phyloP scores from a whole-genome alignment of 1,139 yeast genomes.

The Tardiomyces digboiensis region DNA sequence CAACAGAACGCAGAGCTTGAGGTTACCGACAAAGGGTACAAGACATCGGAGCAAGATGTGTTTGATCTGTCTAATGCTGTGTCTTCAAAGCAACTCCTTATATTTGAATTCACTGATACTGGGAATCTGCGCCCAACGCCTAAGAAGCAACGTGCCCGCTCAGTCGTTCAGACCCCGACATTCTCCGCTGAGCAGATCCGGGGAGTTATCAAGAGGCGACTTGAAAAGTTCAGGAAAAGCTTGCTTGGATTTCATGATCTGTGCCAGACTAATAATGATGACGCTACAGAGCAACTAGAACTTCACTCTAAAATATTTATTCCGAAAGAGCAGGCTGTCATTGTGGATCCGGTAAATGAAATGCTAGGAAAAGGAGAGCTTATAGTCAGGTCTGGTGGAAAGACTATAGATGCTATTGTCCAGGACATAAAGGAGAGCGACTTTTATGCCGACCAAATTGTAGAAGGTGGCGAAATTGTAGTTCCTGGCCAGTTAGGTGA shows the following conservation, averaged over 20 bases:
- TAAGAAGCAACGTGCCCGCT: constrained; percentile 1
- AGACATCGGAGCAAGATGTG: constrained; percentile 40
- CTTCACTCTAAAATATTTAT: not conserved
- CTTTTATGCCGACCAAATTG: constrained; percentile 52
- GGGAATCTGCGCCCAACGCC: constrained; percentile 34
- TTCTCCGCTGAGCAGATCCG: constrained; percentile 10
- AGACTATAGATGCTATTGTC: not conserved
- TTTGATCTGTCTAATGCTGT: constrained; percentile 33
- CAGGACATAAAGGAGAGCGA: constrained; percentile 6
- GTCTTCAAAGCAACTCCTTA: constrained; percentile 41
- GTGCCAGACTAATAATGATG: not conserved
- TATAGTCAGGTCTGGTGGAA: not conserved
- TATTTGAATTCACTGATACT: constrained; percentile 77
- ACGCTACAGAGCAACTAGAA: constrained; percentile 1
- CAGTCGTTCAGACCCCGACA: not conserved
- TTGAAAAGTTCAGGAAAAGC: constrained; percentile 8
- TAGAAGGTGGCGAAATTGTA: constrained; percentile 32
- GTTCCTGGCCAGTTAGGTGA: constrained; percentile 38
- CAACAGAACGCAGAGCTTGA: constrained; percentile 11
- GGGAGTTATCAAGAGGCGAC: constrained; percentile 14
- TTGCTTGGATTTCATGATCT: not conserved
- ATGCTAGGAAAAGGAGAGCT: not conserved
- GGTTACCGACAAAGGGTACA: constrained; percentile 11
- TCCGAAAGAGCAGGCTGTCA: constrained; percentile 12
- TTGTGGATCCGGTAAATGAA: not conserved